Evolutionary conservation across 805 yeast genomes (phyloP).

Genomic region (Yamadazyma philogaea): DNA sequence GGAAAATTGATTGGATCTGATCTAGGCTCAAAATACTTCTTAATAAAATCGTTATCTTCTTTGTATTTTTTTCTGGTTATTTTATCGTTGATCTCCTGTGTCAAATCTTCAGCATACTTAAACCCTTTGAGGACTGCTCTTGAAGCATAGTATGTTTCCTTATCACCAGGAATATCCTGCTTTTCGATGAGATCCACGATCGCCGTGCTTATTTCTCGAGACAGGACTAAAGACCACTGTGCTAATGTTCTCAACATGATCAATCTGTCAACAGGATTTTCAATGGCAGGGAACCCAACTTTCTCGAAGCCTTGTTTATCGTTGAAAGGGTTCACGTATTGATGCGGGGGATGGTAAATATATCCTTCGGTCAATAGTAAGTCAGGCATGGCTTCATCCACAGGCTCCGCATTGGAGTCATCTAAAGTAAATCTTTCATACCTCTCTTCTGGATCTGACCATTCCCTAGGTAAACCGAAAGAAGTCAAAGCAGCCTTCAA

Average conservation of each 20-base stretch:
- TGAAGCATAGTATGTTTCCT: conserved; percentile 35
- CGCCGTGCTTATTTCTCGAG: conserved; percentile 26
- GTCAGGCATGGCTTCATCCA: conserved; percentile 11
- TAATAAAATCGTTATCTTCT: conserved; percentile 18
- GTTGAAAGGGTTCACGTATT: conserved; percentile 19
- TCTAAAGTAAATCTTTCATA: conserved; percentile 10
- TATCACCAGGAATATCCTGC: conserved; percentile 39
- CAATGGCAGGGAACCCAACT: conserved; percentile 31
- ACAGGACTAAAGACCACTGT: conserved; percentile 35
- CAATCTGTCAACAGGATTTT: conserved; percentile 31
- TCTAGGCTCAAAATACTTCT: conserved; percentile 36
- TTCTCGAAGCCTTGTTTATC: conserved; percentile 27
- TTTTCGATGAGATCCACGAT: conserved; percentile 22
- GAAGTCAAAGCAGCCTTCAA: conserved; percentile 24
- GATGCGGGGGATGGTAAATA: conserved; percentile 6
- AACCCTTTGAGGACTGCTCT: conserved; percentile 36
- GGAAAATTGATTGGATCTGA: conserved; percentile 35
- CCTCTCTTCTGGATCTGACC: conserved; percentile 25
- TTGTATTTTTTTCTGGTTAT: conserved; percentile 24
- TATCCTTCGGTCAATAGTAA: conserved; percentile 11
- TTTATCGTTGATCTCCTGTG: conserved; percentile 30
- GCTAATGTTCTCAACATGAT: conserved; percentile 33
- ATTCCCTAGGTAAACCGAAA: conserved; percentile 38
- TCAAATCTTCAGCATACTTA: conserved; percentile 27
- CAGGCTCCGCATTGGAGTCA: conserved; percentile 1